A percentile compares a stretch with the other conserved stretches of the same genome.
Conservation (phyloP, 2,329 filamentous ascomycete species). For the Colletotrichum tofieldiae region DNA sequence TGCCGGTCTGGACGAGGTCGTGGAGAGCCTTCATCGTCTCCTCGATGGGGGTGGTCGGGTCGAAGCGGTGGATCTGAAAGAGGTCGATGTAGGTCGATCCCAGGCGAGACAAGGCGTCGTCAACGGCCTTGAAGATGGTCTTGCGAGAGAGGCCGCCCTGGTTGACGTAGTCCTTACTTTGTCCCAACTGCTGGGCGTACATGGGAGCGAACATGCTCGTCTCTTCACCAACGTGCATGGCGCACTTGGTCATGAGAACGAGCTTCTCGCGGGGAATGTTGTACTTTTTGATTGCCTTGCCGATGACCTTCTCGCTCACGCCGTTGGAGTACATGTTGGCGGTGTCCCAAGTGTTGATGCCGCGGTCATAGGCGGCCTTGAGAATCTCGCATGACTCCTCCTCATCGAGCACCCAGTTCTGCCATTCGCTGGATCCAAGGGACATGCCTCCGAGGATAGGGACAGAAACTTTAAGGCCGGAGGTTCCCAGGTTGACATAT, state of each 20-base stretch:
- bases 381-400: constrained; percentile 35
- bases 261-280: constrained; percentile 75
- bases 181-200: not conserved
- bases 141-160: constrained; percentile 45
- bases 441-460: constrained; percentile 42
- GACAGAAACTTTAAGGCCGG: constrained; percentile 36
- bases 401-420: constrained; percentile 32
- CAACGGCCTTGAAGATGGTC: constrained; percentile 55
- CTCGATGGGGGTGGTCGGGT: constrained; percentile 65
- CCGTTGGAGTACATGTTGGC: constrained; percentile 76
- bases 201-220: constrained; percentile 47
- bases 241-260: constrained; percentile 73
- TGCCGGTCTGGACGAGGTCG: constrained; percentile 70
- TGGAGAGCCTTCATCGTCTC: constrained; percentile 76
- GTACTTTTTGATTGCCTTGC: constrained; percentile 75
- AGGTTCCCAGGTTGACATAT: constrained; percentile 57
- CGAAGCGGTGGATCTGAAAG: constrained; percentile 74
- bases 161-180: constrained; percentile 56
- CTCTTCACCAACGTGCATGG: constrained; percentile 48
- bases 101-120: constrained; percentile 61
- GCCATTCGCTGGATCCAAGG: constrained; percentile 40
- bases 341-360: constrained; percentile 56
- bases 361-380: constrained; percentile 42
- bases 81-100: constrained; percentile 66
- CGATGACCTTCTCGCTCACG: constrained; percentile 74